Evolutionary conservation across 2,329 filamentous ascomycete species (phyloP).

Genomic region (Colletotrichum sp.): DNA sequence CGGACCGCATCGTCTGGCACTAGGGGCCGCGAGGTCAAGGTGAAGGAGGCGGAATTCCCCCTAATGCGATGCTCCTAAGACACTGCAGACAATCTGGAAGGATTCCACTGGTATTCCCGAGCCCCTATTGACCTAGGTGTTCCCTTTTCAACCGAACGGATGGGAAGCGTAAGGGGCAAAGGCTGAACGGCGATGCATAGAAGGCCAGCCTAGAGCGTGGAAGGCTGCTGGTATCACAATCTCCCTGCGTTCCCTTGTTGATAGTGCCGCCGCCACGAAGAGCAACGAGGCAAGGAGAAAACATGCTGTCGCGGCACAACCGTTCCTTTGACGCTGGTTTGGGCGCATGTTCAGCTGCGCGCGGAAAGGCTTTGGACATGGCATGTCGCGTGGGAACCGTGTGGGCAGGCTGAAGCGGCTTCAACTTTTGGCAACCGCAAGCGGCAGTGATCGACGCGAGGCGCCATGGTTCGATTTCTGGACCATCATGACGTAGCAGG

Average conservation of each 20-base stretch:
- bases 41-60: neutral
- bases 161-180: neutral
- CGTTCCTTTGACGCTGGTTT: neutral
- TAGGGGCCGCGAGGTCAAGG: neutral
- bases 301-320: neutral
- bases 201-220: neutral
- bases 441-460: slow-evolving; percentile 6
- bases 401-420: slow-evolving; percentile 10
- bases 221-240: neutral
- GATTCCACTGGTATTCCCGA: neutral
- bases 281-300: neutral
- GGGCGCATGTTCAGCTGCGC: neutral
- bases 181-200: slow-evolving; percentile 17
- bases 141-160: neutral
- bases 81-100: neutral
- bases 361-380: neutral
- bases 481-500: slow-evolving; percentile 15
- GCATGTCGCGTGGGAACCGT: slow-evolving; percentile 19
- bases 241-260: slow-evolving; percentile 8
- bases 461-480: slow-evolving; percentile 17
- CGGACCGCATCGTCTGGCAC: neutral
- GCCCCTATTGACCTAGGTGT: neutral
- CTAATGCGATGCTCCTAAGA: neutral
- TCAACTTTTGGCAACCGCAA: neutral
- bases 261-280: slow-evolving; percentile 2